Conservation (phyloP, 169 alveolate species). For the Amoebophrya sp. region DNA sequence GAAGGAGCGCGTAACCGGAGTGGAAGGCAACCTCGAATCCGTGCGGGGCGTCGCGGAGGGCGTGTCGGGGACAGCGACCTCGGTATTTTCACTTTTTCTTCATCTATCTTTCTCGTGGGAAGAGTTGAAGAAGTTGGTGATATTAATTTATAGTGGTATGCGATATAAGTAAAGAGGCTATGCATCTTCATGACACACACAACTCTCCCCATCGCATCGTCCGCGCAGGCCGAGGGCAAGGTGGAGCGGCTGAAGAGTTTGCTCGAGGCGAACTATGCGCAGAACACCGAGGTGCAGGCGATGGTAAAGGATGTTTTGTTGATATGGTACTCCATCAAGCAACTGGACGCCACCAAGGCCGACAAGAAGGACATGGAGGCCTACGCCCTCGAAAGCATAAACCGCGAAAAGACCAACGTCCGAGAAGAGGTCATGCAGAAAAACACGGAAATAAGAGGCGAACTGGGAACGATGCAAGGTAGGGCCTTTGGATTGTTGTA, state of each 20-base stretch:
- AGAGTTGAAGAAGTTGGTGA: too few relatives aligned
- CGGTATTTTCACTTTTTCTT: too few relatives aligned
- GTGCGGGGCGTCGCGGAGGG: too few relatives aligned
- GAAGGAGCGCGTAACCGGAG: background rate
- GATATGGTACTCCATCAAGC: background rate
- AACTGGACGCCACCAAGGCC: background rate
- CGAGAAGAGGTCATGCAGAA: background rate
- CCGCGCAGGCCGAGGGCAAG: background rate
- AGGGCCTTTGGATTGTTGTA: too few relatives aligned
- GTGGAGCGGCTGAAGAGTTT: background rate
- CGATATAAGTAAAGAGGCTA: too few relatives aligned
- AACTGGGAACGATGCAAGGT: background rate
- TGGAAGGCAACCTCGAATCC: too few relatives aligned
- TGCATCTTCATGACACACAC: too few relatives aligned
- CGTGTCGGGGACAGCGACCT: too few relatives aligned
- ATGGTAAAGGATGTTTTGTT: background rate
- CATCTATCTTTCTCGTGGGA: too few relatives aligned
- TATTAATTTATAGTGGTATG: too few relatives aligned
- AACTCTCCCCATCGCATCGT: too few relatives aligned
- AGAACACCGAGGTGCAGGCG: background rate
- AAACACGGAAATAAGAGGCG: background rate
- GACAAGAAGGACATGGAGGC: slow-evolving; percentile 2
- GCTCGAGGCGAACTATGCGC: background rate
- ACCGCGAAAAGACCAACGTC: background rate
- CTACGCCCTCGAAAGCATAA: background rate